These are phyloP conservation scores for Blastocystis sp. DNA, from an alignment of 352 stramenopile species.

Conservation along the genomic window DNA sequence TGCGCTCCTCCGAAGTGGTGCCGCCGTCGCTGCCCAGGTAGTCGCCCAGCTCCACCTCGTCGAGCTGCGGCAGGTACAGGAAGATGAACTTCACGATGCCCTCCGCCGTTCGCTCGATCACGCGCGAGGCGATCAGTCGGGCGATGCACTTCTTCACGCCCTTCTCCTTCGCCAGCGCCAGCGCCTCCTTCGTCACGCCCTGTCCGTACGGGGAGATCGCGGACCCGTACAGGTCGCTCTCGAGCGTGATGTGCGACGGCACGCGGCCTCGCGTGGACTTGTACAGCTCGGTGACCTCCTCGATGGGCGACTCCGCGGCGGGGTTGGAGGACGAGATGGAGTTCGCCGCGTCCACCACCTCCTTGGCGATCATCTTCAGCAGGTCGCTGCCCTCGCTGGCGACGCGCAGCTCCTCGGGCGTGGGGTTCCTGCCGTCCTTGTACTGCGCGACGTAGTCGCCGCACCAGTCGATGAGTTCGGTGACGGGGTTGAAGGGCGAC, in stretches of 20 bases:
- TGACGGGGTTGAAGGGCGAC: background rate
- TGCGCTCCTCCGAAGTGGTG: conserved; percentile 83
- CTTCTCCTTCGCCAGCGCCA: conserved; percentile 77
- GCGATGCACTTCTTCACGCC: conserved; percentile 86
- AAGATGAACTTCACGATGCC: conserved; percentile 91
- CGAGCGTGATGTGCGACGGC: background rate
- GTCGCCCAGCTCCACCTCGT: conserved; percentile 89
- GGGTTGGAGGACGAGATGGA: background rate
- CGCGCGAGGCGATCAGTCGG: conserved; percentile 84
- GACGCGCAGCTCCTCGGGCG: conserved; percentile 3
- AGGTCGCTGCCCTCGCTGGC: background rate
- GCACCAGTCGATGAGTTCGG: conserved; percentile 11
- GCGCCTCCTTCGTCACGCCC: conserved; percentile 43
- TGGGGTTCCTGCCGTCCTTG: background rate
- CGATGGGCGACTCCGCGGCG: background rate
- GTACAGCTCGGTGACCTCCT: conserved; percentile 9
- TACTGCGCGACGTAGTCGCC: conserved; percentile 26
- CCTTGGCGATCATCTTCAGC: conserved; percentile 3
- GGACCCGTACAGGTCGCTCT: background rate
- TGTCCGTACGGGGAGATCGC: conserved; percentile 31
- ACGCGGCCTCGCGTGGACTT: conserved; percentile 28
- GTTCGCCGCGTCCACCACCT: conserved; percentile 1
- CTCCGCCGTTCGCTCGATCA: conserved; percentile 82
- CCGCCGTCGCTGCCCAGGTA: conserved; percentile 87
- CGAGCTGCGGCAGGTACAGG: conserved; percentile 89